These are phyloP conservation scores for Bjerkandera adusta DNA, from an alignment of 1,284 basidiomycete genomes.

Conservation along the genomic window DNA sequence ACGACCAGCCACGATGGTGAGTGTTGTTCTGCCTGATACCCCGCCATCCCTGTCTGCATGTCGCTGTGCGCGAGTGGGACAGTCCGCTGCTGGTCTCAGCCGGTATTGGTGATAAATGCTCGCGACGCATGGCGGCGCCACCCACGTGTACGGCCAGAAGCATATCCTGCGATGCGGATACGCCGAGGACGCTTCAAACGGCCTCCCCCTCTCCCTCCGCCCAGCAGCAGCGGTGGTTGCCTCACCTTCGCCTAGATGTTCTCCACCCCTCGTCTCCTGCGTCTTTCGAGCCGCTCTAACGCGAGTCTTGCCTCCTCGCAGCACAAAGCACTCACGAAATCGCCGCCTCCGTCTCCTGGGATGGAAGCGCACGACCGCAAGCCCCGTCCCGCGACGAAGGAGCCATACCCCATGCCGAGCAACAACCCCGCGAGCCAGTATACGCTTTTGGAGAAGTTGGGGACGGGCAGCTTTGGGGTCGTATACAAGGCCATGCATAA, in stretches of 20 bases:
- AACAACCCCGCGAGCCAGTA: conserved; percentile 87
- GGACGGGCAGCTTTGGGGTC: conserved; percentile 95
- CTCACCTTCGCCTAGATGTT: conserved; percentile 17
- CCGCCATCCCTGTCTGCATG: not conserved
- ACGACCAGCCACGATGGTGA: conserved; percentile 12
- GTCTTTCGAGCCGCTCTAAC: conserved; percentile 28
- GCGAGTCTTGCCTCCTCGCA: conserved; percentile 33
- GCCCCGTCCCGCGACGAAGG: conserved; percentile 35
- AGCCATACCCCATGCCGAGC: conserved; percentile 67
- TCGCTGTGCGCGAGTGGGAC: not conserved
- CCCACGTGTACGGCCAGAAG: conserved; percentile 18
- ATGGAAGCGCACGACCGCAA: conserved; percentile 33
- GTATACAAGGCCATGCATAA: conserved; percentile 98
- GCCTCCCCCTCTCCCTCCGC: conserved; percentile 2
- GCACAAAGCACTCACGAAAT: conserved; percentile 37
- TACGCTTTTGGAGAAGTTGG: conserved; percentile 91
- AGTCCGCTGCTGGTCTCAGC: conserved; percentile 5
- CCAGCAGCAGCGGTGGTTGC: not conserved
- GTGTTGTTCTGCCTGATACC: not conserved
- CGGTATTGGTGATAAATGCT: conserved; percentile 7
- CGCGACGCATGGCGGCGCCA: conserved; percentile 14
- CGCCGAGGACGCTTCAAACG: conserved; percentile 5
- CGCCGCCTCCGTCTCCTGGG: conserved; percentile 46
- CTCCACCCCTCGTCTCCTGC: conserved; percentile 27
- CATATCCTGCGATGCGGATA: conserved; percentile 8